phyloP scores from a whole-genome alignment of 352 stramenopile genomes.

The Blastocystis sp. region DNA sequence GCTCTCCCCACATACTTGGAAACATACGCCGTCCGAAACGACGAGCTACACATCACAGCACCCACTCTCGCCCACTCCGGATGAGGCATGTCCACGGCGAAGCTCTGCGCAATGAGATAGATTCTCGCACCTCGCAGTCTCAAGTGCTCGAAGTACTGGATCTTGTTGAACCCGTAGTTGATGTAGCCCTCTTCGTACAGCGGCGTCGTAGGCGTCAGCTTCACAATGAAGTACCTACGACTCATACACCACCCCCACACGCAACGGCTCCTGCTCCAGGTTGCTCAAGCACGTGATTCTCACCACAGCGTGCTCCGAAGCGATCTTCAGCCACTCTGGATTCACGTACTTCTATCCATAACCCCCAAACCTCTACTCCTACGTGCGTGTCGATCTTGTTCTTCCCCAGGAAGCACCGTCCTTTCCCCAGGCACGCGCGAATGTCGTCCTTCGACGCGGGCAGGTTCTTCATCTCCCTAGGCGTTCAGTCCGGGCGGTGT shows the following conservation, averaged over 20 bases:
- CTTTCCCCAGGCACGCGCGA: neutral
- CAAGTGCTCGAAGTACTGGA: slow-evolving; percentile 73
- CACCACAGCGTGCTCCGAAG: neutral
- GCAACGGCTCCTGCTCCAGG: slow-evolving; percentile 54
- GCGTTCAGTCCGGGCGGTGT: neutral
- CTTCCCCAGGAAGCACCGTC: slow-evolving; percentile 43
- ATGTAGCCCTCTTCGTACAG: slow-evolving; percentile 65
- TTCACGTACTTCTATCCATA: slow-evolving; percentile 50
- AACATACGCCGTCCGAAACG: slow-evolving; percentile 26
- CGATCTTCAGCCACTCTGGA: slow-evolving; percentile 29
- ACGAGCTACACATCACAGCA: slow-evolving; percentile 23
- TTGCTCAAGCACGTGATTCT: slow-evolving; percentile 4
- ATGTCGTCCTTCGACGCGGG: slow-evolving; percentile 19
- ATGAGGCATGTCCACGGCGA: slow-evolving; percentile 66
- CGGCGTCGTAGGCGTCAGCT: slow-evolving; percentile 36
- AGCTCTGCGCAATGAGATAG: slow-evolving; percentile 59
- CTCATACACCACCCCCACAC: neutral
- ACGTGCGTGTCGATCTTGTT: slow-evolving; percentile 32
- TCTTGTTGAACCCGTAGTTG: slow-evolving; percentile 74
- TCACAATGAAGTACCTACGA: slow-evolving; percentile 65
- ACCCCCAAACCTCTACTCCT: neutral
- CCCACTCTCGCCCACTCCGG: neutral
- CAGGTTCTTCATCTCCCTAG: neutral
- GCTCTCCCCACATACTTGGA: neutral
- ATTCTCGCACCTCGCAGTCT: slow-evolving; percentile 17